Evolutionary conservation across 257 asterid species (phyloP).

Genomic region (Plectranthus barbatus): DNA sequence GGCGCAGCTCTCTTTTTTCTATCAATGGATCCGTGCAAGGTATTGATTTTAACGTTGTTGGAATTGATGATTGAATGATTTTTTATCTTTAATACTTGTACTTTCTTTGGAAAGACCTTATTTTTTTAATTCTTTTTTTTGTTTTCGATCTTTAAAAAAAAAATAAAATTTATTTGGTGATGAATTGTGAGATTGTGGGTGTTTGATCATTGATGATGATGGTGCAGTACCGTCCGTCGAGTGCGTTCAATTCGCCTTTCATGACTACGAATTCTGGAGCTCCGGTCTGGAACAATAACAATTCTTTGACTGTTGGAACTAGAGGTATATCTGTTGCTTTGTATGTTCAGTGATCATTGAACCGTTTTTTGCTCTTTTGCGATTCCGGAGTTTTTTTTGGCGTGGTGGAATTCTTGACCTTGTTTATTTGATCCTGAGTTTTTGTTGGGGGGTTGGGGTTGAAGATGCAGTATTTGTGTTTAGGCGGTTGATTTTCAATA

Average conservation of each 20-base stretch:
- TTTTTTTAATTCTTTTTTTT: too few relatives aligned
- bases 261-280: conserved; percentile 80
- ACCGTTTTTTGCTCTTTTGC: not conserved
- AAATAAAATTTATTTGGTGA: too few relatives aligned
- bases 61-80: too few relatives aligned
- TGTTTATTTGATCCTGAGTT: not conserved
- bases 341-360: not conserved
- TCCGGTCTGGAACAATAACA: conserved; percentile 74
- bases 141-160: too few relatives aligned
- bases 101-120: not conserved
- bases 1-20: not conserved
- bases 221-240: conserved; percentile 71
- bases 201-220: conserved; percentile 11
- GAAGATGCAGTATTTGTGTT: not conserved
- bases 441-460: not conserved
- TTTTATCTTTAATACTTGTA: not conserved
- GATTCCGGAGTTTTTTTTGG: not conserved
- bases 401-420: not conserved
- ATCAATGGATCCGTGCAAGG: conserved; percentile 77
- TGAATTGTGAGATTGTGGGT: not conserved
- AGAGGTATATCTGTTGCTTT: conserved; percentile 32
- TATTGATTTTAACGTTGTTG: not conserved
- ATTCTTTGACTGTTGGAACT: conserved; percentile 63
- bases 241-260: conserved; percentile 59
- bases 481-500: too few relatives aligned